Base-by-base conservation (phyloP, 2,329 filamentous ascomycete genomes). In the Acrocalymma vagum region DNA sequence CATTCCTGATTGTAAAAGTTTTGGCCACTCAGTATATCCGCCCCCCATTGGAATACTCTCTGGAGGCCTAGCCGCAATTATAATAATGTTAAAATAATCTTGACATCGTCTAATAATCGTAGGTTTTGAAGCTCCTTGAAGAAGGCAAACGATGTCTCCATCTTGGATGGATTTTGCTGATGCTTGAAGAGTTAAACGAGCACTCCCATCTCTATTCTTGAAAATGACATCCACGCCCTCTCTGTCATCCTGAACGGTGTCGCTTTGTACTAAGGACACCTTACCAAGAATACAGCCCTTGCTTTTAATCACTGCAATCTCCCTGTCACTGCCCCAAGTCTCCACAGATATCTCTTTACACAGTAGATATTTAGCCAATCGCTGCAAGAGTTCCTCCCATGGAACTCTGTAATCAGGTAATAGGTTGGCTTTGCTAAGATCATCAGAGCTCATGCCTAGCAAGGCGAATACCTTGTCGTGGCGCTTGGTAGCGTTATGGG, bases 401-500 rank as follows among this genome's bases (percentile, higher is more conserved):
- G 34, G 29, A 36, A 42, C 40, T 31, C 13, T 18, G 29, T 55
- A 55, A 30, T 53, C 31, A 37, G 47, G 51, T 8, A 37, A 27
- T 29, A 49, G 23, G 6, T 16, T 28, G 36, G 17, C 29, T 38
- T 27, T 41, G 15, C 31, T 39, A 20, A 23, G 22, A 37, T 47
- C 40, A 44, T 46, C 50, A 18, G 42, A 45, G 27, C 50, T 50
- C 45, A 57, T 51, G 26, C 50, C 43, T 9, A 57, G 42, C 21
- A 57, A 43, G 9, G 48, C 42, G 50, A 43, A 57, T 9, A 57
- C 36, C 38, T 51, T 53, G 20, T 51, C 50, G 26, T 43, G 37
- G 22, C 31, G 38, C 28, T 45, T 25, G 6, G 47, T 45, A 37
- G 47, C 50, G 27, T 49, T 28, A 10, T 46, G 42, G 14, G 33